Conservation (phyloP, 2,329 filamentous ascomycete genomes). For the Claviceps sp. region DNA sequence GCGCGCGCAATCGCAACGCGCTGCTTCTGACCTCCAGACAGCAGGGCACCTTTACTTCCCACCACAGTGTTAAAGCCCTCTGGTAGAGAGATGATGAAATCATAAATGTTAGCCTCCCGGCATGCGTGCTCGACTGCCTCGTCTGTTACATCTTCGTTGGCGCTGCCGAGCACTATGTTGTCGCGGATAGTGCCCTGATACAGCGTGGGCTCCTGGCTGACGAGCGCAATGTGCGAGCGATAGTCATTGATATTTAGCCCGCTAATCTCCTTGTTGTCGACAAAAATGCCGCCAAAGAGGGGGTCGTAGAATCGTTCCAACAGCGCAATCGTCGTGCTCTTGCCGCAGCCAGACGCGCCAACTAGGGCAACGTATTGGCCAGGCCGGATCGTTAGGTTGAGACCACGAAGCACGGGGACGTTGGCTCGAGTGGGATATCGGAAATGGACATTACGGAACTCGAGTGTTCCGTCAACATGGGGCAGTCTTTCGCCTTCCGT, state of each 20-base stretch:
- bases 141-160: constrained; percentile 54
- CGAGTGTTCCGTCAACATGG: constrained; percentile 60
- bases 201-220: constrained; percentile 86
- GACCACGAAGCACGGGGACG: constrained; percentile 78
- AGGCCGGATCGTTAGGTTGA: constrained; percentile 60
- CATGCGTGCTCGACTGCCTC: constrained; percentile 65
- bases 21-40: constrained; percentile 90
- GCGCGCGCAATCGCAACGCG: constrained; percentile 88
- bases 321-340: constrained; percentile 83
- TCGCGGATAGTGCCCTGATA: constrained; percentile 88
- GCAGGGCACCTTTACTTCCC: constrained; percentile 71
- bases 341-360: constrained; percentile 87
- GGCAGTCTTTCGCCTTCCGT: constrained; percentile 49
- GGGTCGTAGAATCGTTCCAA: constrained; percentile 94
- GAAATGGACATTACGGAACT: constrained; percentile 90
- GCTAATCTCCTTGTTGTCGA: constrained; percentile 75
- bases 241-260: constrained; percentile 76
- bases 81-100: constrained; percentile 76
- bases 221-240: constrained; percentile 69
- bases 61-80: constrained; percentile 79
- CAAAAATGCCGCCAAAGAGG: constrained; percentile 60
- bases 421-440: constrained; percentile 84
- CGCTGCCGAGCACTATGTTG: constrained; percentile 72
- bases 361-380: constrained; percentile 83
- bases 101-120: constrained; percentile 83